A percentile compares a stretch with the other conserved stretches of the same genome.
phyloP scores from a whole-genome alignment of 176 grass and related monocot genomes.

The Thalia dealbata region DNA sequence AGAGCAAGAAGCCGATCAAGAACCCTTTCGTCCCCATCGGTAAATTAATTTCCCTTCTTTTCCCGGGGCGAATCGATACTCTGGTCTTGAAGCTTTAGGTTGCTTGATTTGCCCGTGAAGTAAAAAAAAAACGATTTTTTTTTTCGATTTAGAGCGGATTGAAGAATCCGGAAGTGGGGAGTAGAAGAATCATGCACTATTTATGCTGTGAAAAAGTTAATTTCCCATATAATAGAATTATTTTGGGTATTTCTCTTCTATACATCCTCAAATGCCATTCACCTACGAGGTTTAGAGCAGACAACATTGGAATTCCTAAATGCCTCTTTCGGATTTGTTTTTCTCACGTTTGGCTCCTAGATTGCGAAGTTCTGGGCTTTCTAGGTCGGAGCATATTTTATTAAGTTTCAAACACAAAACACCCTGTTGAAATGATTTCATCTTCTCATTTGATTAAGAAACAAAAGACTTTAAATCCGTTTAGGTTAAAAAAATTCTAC shows the following conservation, averaged over 20 bases:
- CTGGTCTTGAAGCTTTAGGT: background rate
- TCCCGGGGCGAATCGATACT: background rate
- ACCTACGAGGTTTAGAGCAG: background rate
- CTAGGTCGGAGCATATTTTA: background rate
- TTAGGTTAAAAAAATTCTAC: background rate
- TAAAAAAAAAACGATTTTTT: background rate
- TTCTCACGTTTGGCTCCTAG: background rate
- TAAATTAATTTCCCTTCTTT: slow-evolving; percentile 9
- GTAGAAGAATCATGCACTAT: background rate
- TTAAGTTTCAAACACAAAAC: background rate
- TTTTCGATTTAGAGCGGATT: background rate
- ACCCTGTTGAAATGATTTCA: background rate
- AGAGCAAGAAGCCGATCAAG: slow-evolving; percentile 69
- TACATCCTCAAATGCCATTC: background rate
- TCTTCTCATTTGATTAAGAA: background rate
- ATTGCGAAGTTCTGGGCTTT: background rate
- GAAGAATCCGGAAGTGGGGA: background rate
- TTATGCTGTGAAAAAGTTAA: background rate
- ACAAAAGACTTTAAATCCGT: background rate
- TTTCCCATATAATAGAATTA: background rate
- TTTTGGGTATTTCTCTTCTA: background rate
- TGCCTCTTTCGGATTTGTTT: background rate
- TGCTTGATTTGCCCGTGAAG: background rate
- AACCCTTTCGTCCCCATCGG: slow-evolving; percentile 96
- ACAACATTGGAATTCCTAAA: background rate